phyloP scores from a whole-genome alignment of 2,329 filamentous ascomycete genomes.

The Dactylellina leptospora region DNA sequence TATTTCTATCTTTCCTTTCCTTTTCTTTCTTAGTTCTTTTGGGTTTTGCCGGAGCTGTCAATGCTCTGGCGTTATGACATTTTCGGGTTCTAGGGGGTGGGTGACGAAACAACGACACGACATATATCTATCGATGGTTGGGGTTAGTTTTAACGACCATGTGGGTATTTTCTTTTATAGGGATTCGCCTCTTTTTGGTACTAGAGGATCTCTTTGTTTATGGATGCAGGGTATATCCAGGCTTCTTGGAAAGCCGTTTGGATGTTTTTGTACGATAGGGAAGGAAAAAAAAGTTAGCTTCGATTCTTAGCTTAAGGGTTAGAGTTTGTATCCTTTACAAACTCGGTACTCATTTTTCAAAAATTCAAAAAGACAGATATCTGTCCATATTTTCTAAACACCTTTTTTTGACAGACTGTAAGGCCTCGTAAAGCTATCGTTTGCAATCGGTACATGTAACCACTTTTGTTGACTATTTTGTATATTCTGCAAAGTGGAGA shows the following conservation, averaged over 20 bases:
- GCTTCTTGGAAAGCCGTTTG: constrained; percentile 10
- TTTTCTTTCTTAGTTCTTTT: constrained; percentile 14
- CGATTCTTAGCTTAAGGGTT: neutral
- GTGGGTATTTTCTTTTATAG: neutral
- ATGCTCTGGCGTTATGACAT: constrained; percentile 31
- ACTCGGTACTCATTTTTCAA: too few species aligned
- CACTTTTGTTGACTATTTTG: too few species aligned
- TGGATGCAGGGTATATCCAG: constrained; percentile 19
- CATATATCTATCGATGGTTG: constrained; percentile 21
- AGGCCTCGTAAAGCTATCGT: neutral
- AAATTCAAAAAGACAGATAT: too few species aligned
- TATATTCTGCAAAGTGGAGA: too few species aligned
- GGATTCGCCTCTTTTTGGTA: neutral
- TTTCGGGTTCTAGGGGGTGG: constrained; percentile 10
- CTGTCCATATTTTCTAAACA: neutral
- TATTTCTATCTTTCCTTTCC: constrained; percentile 24
- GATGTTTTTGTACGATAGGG: constrained; percentile 39
- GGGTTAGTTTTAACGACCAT: constrained; percentile 22
- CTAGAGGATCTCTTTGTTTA: constrained; percentile 1
- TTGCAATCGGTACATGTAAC: too few species aligned
- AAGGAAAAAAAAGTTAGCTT: constrained; percentile 10
- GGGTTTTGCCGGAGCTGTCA: constrained; percentile 8
- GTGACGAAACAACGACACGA: constrained; percentile 40
- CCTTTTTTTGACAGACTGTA: neutral
- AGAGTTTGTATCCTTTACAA: too few species aligned